Percentiles rank a stretch among this genome's conserved stretches.
phyloP scores from a whole-genome alignment of 2,329 filamentous ascomycete species.

The Pezicula rhizophila region DNA sequence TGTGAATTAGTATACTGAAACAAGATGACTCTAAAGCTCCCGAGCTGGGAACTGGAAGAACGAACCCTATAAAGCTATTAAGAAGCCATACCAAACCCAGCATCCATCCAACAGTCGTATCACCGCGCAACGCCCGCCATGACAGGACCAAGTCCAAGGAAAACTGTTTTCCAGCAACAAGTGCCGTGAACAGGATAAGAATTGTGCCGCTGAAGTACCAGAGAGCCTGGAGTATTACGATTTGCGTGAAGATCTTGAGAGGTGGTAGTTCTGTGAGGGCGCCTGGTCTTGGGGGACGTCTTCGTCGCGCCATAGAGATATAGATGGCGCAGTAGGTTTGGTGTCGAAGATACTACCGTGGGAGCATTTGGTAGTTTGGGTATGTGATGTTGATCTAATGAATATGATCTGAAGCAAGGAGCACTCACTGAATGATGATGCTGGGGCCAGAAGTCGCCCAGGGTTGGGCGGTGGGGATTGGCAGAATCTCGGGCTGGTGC shows the following conservation, averaged over 20 bases:
- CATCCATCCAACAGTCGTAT: constrained; percentile 66
- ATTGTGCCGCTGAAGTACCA: constrained; percentile 58
- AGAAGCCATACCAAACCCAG: constrained; percentile 62
- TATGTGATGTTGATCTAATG: not conserved
- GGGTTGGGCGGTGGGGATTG: too few relatives aligned
- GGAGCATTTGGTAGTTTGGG: constrained; percentile 4
- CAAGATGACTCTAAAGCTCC: too few relatives aligned
- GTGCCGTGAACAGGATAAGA: constrained; percentile 61
- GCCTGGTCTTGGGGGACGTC: constrained; percentile 58
- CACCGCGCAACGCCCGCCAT: constrained; percentile 58
- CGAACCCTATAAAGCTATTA: constrained; percentile 58
- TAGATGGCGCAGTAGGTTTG: not conserved
- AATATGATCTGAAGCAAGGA: not conserved
- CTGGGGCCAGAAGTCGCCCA: too few relatives aligned
- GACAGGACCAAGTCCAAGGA: constrained; percentile 52
- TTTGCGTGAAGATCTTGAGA: constrained; percentile 61
- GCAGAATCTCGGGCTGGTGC: too few relatives aligned
- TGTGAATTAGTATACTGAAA: constrained; percentile 2
- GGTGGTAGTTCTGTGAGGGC: constrained; percentile 62
- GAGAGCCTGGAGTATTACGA: constrained; percentile 55
- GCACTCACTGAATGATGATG: too few relatives aligned
- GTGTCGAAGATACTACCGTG: constrained; percentile 1
- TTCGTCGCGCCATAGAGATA: constrained; percentile 35
- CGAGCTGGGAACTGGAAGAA: constrained; percentile 11
- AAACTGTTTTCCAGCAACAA: constrained; percentile 58